Evolutionary conservation across 805 yeast genomes (phyloP).

Genomic region (Kodamaea lidongshanica): DNA sequence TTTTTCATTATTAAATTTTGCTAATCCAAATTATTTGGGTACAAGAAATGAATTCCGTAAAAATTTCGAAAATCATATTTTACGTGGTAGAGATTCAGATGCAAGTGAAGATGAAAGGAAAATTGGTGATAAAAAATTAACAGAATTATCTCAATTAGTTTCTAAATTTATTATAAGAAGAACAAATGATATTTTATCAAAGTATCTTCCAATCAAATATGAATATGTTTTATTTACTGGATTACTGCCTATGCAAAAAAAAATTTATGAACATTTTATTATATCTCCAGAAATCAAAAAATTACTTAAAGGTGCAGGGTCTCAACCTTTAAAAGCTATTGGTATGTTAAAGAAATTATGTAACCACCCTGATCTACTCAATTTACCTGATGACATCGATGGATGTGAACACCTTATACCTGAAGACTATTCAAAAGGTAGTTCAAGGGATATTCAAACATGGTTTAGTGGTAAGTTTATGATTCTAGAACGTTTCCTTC

Average conservation of each 20-base stretch:
- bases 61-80: conserved; percentile 73
- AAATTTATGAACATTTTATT: conserved; percentile 66
- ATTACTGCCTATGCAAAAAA: conserved; percentile 68
- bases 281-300: conserved; percentile 72
- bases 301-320: conserved; percentile 58
- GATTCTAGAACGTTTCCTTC: conserved; percentile 78
- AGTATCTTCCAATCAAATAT: conserved; percentile 90
- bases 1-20: conserved; percentile 82
- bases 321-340: conserved; percentile 86
- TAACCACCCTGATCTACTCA: conserved; percentile 84
- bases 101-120: conserved; percentile 75
- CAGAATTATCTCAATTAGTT: conserved; percentile 67
- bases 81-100: conserved; percentile 82
- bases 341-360: conserved; percentile 85
- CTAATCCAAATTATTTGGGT: conserved; percentile 91
- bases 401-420: conserved; percentile 66
- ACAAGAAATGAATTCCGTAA: conserved; percentile 76
- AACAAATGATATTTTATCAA: conserved; percentile 89
- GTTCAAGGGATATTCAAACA: conserved; percentile 68
- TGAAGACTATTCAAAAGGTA: conserved; percentile 62
- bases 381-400: conserved; percentile 70
- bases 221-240: conserved; percentile 95
- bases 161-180: conserved; percentile 89
- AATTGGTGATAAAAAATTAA: conserved; percentile 62
- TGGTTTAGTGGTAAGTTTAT: conserved; percentile 83